Percentiles rank a stretch among this genome's conserved stretches.
These are phyloP conservation scores for Metschnikowia anglica DNA, from an alignment of 805 yeast species.

Conservation along the genomic window DNA sequence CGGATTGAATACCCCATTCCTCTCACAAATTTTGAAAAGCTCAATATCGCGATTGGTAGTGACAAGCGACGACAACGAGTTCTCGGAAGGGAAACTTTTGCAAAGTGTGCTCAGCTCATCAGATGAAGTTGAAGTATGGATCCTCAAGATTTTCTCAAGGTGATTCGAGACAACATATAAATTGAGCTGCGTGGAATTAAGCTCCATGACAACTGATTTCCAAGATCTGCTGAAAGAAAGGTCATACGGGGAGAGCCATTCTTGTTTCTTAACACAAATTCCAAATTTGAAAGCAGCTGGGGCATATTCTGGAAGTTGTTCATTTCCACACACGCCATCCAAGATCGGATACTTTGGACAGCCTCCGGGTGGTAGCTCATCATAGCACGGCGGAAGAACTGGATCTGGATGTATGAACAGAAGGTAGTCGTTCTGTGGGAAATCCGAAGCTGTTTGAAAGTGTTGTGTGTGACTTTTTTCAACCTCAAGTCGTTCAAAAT, in stretches of 20 bases:
- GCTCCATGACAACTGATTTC: slow-evolving; percentile 65
- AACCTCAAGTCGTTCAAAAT: not conserved
- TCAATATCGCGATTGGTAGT: slow-evolving; percentile 14
- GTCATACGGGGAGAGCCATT: slow-evolving; percentile 78
- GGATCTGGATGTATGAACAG: slow-evolving; percentile 39
- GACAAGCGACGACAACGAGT: slow-evolving; percentile 10
- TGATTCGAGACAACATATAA: slow-evolving; percentile 49
- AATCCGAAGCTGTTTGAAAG: not conserved
- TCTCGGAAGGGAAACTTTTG: too few relatives aligned
- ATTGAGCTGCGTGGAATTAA: slow-evolving; percentile 85
- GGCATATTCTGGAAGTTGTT: slow-evolving; percentile 58
- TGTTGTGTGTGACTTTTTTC: not conserved
- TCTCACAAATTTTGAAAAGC: slow-evolving; percentile 13
- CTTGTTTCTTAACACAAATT: slow-evolving; percentile 60
- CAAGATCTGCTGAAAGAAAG: slow-evolving; percentile 66
- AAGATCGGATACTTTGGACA: slow-evolving; percentile 40
- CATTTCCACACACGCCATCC: slow-evolving; percentile 21
- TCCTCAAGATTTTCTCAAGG: slow-evolving; percentile 23
- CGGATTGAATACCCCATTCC: slow-evolving; percentile 4
- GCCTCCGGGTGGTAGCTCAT: slow-evolving; percentile 43
- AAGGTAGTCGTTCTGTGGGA: slow-evolving; percentile 21
- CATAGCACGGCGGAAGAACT: slow-evolving; percentile 39
- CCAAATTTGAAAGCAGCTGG: slow-evolving; percentile 67
- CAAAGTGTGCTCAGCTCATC: not conserved
- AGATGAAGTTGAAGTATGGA: not conserved